These are phyloP conservation scores for Ilex paraguariensis DNA, from an alignment of 305 asterid species.

Conservation along the genomic window DNA sequence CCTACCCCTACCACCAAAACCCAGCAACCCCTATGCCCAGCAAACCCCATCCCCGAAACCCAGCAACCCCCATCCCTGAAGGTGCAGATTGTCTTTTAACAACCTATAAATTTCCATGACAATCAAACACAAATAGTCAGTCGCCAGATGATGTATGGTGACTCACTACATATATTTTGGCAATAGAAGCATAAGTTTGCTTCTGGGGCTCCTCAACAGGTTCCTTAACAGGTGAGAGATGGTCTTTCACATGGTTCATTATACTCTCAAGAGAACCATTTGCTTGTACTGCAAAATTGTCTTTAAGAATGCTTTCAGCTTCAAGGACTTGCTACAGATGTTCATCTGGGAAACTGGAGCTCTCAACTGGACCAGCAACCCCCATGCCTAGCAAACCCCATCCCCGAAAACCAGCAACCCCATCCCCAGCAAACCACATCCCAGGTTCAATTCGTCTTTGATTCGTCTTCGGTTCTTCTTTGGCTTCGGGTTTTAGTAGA, in stretches of 20 bases:
- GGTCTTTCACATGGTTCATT: constrained; percentile 50
- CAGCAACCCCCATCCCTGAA: too few species aligned
- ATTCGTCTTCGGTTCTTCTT: too few species aligned
- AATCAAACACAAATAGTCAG: constrained; percentile 24
- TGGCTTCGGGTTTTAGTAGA: too few species aligned
- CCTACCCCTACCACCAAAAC: too few species aligned
- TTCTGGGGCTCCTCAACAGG: constrained; percentile 71
- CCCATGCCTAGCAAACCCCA: too few species aligned
- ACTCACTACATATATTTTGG: not conserved
- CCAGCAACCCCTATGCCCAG: too few species aligned
- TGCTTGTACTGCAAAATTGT: constrained; percentile 54
- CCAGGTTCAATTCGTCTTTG: too few species aligned
- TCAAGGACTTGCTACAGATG: constrained; percentile 56
- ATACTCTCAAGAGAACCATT: constrained; percentile 69
- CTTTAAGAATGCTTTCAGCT: constrained; percentile 53
- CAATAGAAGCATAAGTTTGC: constrained; percentile 98
- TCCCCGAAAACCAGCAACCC: too few species aligned
- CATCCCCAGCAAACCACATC: too few species aligned
- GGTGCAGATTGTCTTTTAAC: too few species aligned
- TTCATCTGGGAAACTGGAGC: constrained; percentile 55
- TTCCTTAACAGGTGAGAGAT: constrained; percentile 59
- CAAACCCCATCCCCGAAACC: too few species aligned
- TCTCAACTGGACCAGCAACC: constrained; percentile 36
- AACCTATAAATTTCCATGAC: too few species aligned
- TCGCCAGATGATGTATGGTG: constrained; percentile 3